Conservation (phyloP, 148 eudicot genomes). For the Amaranthus hypochondriacus region DNA sequence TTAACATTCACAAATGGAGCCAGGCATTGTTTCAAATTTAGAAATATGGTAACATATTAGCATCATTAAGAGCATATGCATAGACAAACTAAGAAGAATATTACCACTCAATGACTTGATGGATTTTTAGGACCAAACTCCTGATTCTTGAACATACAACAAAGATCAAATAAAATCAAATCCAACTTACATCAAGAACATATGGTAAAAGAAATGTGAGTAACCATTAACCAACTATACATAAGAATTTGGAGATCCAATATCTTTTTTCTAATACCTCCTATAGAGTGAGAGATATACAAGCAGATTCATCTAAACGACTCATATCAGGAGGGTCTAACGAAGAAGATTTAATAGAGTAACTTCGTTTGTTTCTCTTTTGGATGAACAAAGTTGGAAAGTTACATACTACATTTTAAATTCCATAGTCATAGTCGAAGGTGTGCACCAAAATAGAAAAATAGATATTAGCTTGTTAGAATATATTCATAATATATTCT, state of each 20-base stretch:
- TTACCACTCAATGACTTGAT: constrained; percentile 82
- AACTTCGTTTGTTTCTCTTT: constrained; percentile 8
- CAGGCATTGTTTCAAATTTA: neutral
- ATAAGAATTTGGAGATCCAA: neutral
- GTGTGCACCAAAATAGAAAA: no score
- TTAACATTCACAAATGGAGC: neutral
- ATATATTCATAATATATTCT: no score
- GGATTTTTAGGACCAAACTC: constrained; percentile 68
- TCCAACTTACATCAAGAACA: neutral
- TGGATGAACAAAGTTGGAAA: neutral
- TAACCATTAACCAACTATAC: neutral
- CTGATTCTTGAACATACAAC: constrained; percentile 41
- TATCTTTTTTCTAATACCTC: constrained; percentile 37
- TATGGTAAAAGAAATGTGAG: neutral
- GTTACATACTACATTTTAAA: no score
- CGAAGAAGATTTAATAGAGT: constrained; percentile 26
- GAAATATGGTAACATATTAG: neutral
- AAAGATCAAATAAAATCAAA: constrained; percentile 8
- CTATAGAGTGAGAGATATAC: constrained; percentile 70
- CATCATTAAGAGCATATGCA: neutral
- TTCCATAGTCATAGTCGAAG: no score
- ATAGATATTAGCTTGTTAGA: no score
- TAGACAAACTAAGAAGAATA: neutral
- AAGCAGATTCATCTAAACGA: constrained; percentile 73
- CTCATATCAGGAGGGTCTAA: constrained; percentile 70